Evolutionary conservation across 2,329 filamentous ascomycete genomes (phyloP), one percentile per base, ranked within the genome.

Genomic region (Fusarium globosum): DNA sequence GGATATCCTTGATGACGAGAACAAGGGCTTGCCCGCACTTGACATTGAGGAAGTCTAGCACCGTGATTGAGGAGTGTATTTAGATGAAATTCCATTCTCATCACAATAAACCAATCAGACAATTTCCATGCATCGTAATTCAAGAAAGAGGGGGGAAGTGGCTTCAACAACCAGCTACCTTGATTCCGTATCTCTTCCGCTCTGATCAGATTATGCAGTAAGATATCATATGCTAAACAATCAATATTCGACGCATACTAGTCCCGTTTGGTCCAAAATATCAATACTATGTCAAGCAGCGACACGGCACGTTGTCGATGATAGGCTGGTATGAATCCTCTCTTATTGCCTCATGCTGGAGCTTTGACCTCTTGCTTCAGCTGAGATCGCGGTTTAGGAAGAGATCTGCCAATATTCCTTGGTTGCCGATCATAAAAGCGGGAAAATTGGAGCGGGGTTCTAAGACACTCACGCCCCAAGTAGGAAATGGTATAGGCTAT

Each of bases 111-210:
- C 8, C 11, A 10, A 23, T 23, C 6, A 35, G 4, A 15, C 2
- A 10, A 20, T 23, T 8, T 4, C 2, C 9, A 20, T 51, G 6
- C 8, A 15, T 20, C 35, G n/a, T 23, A n/a, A 51, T 23, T 20
- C 13, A 4, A 23, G 28, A 20, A 15, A 6, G 4, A 35, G 48
- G 30, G 21, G 48, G 12, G 3, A 10, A 14, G 12, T 2, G 12
- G 0, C 21, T 20, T 4, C 16, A 51, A 35, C 12, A 20, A 23
- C 7, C 6, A 14, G 21, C 43, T 46, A 4, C 16, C 12, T 20
- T 20, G 23, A 13, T 3, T 20, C 8, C 2, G 0, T 41, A 0
- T 13, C 43, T 13, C 23, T 9, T 26, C 5, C 16, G 8, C 12
- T 35, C 11, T 35, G 20, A 51, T 51, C 48, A 51, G 30, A 35